A percentile compares a stretch with the other conserved stretches of the same genome.
Conservation (phyloP, 345 rosid genomes). For the Eucalyptus pauciflora region DNA sequence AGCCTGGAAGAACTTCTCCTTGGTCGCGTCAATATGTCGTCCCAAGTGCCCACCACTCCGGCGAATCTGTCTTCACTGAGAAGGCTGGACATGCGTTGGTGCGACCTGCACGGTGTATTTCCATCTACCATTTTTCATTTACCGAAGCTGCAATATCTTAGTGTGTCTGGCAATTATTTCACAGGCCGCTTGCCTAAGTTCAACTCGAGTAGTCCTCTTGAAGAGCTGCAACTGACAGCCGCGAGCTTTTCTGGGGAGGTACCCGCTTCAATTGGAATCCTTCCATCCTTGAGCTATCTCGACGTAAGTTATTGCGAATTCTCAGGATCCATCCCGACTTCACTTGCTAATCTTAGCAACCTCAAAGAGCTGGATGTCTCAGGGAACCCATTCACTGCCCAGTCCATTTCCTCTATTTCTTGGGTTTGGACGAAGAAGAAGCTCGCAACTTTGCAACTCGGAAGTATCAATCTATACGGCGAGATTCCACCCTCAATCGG, state of each 20-base stretch:
- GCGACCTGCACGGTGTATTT: neutral
- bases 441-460: neutral
- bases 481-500: neutral
- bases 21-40: neutral
- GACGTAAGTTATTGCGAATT: neutral
- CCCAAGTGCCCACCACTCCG: neutral
- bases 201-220: neutral
- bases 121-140: neutral
- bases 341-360: conserved; percentile 2
- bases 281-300: neutral
- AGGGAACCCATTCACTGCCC: neutral
- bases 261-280: neutral
- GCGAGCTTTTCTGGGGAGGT: neutral
- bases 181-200: rapidly evolving
- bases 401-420: neutral
- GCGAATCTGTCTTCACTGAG: neutral
- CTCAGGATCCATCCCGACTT: conserved; percentile 6
- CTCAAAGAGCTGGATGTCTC: neutral
- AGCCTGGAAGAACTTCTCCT: neutral
- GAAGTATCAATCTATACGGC: neutral
- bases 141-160: neutral
- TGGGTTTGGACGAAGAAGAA: neutral
- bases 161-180: rapidly evolving
- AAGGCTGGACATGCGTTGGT: neutral
- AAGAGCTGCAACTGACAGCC: rapidly evolving